Evolutionary conservation across 1,139 yeast genomes (phyloP).

Genomic region (Geotrichum europaeum): DNA sequence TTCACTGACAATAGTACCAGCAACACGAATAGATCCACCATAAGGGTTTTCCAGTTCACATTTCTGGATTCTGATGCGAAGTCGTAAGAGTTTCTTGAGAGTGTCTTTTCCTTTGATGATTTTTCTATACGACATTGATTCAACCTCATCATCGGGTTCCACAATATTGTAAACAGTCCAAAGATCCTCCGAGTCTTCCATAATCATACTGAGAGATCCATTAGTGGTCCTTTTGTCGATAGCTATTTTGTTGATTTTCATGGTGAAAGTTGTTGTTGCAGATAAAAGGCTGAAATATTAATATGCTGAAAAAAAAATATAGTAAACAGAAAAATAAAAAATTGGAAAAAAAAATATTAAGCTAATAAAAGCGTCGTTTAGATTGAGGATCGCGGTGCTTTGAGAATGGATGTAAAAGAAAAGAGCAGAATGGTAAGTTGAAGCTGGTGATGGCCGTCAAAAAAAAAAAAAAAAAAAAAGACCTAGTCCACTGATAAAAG

Average conservation of each 20-base stretch:
- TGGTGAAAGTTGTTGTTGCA: not conserved
- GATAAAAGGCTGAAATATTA: not conserved
- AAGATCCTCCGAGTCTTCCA: constrained; percentile 88
- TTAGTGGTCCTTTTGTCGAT: constrained; percentile 33
- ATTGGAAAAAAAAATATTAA: not conserved
- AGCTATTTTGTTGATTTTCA: not conserved
- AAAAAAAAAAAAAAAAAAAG: not conserved
- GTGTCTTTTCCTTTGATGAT: constrained; percentile 41
- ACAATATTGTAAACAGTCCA: constrained; percentile 84
- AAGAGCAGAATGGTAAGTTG: not conserved
- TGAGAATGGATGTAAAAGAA: too few relatives aligned
- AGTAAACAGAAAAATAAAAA: not conserved
- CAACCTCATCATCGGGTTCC: constrained; percentile 67
- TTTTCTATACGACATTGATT: constrained; percentile 60
- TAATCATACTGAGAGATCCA: constrained; percentile 60
- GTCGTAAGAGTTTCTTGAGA: constrained; percentile 49
- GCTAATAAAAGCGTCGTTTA: too few relatives aligned
- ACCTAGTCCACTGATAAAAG: not conserved
- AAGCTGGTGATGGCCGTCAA: not conserved
- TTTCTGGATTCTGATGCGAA: constrained; percentile 57
- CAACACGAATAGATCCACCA: constrained; percentile 63
- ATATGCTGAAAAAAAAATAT: not conserved
- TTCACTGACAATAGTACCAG: constrained; percentile 72
- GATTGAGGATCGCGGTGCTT: too few relatives aligned
- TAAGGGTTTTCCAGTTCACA: constrained; percentile 73